phyloP scores from a whole-genome alignment of 169 alveolate genomes.

The Plasmodium vinckei region DNA sequence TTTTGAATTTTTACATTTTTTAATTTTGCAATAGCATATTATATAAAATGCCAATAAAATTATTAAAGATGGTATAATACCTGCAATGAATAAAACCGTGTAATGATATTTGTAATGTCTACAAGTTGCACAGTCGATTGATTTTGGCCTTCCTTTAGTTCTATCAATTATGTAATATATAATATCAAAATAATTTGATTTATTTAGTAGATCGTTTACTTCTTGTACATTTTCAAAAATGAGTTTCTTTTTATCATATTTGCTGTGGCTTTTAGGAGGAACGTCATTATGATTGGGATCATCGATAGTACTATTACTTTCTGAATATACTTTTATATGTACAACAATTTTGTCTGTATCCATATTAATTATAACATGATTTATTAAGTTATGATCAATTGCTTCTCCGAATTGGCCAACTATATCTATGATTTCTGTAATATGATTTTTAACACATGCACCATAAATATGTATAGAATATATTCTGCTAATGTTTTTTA shows the following conservation, averaged over 20 bases:
- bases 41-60: constrained; percentile 28
- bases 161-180: constrained; percentile 47
- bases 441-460: constrained; percentile 33
- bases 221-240: constrained; percentile 27
- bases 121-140: constrained; percentile 28
- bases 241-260: neutral
- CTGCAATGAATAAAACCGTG: constrained; percentile 39
- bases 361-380: constrained; percentile 46
- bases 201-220: constrained; percentile 25
- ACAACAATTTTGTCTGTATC: constrained; percentile 21
- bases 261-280: neutral
- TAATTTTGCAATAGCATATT: constrained; percentile 14
- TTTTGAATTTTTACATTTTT: constrained; percentile 6
- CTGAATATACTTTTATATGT: constrained; percentile 51
- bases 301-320: too few relatives aligned
- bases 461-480: constrained; percentile 60
- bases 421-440: constrained; percentile 45
- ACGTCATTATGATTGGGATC: too few relatives aligned
- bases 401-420: constrained; percentile 68
- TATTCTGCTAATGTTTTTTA: constrained; percentile 12
- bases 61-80: constrained; percentile 55
- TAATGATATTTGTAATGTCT: constrained; percentile 66
- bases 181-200: constrained; percentile 20
- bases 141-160: constrained; percentile 22
- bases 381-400: constrained; percentile 43